These are phyloP conservation scores for Cordyceps cicadae DNA, from an alignment of 2,329 filamentous ascomycete species.

Conservation along the genomic window DNA sequence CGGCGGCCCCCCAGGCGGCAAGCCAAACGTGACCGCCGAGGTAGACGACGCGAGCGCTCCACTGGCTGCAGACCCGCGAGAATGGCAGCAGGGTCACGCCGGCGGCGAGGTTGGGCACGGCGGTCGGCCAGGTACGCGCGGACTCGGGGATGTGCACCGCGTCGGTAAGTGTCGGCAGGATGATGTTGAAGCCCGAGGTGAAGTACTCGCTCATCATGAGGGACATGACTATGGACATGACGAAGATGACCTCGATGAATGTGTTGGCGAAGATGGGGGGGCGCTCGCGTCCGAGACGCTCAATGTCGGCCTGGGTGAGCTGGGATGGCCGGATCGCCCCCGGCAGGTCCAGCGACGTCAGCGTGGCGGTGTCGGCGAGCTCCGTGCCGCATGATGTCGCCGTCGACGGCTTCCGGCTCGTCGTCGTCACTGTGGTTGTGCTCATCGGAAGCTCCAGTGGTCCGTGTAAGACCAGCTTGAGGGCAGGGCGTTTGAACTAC, in stretches of 20 bases:
- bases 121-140: slow-evolving; percentile 54
- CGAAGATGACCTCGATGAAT: slow-evolving; percentile 49
- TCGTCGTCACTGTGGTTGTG: neutral
- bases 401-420: slow-evolving; percentile 1
- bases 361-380: neutral
- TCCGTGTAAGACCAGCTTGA: neutral
- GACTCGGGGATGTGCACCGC: slow-evolving; percentile 53
- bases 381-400: neutral
- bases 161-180: slow-evolving; percentile 55
- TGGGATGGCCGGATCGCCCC: neutral
- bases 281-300: slow-evolving; percentile 49
- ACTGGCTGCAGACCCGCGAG: slow-evolving; percentile 48
- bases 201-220: slow-evolving; percentile 14
- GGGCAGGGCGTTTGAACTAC: neutral
- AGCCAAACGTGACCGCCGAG: slow-evolving; percentile 50
- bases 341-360: neutral
- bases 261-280: slow-evolving; percentile 43
- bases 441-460: neutral
- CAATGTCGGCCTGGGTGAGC: slow-evolving; percentile 29
- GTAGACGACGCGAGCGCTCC: slow-evolving; percentile 49
- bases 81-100: slow-evolving; percentile 50
- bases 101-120: slow-evolving; percentile 46
- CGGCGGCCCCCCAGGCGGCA: slow-evolving; percentile 53
- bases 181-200: slow-evolving; percentile 20
- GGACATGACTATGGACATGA: slow-evolving; percentile 9